Evolutionary conservation across 257 asterid species (phyloP).

Genomic region (Perilla frutescens): DNA sequence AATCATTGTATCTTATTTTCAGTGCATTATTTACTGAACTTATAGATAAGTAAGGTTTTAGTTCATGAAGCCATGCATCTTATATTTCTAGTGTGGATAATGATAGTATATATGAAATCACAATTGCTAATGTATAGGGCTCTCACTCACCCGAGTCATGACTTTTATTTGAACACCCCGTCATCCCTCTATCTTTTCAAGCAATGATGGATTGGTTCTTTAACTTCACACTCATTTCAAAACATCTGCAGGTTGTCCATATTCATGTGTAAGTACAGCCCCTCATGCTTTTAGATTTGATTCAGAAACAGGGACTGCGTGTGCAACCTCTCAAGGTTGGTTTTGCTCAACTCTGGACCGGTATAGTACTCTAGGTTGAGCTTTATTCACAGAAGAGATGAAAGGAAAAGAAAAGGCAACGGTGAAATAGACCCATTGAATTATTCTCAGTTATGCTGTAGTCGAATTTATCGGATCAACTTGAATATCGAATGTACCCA

Average conservation of each 20-base stretch:
- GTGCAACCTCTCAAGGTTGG: conserved; percentile 80
- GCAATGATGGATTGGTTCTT: neutral
- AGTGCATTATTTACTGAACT: neutral
- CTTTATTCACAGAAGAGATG: neutral
- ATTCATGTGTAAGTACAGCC: conserved; percentile 81
- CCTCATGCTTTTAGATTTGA: conserved; percentile 79
- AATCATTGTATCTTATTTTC: neutral
- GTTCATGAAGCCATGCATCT: neutral
- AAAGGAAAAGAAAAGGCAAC: neutral
- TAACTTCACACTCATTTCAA: neutral
- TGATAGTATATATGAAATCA: neutral
- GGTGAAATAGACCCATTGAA: neutral
- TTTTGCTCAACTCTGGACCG: conserved; percentile 17
- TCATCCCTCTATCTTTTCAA: neutral
- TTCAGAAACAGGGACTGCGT: conserved; percentile 71
- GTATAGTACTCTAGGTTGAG: neutral
- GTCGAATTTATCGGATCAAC: neutral
- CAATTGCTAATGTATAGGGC: neutral
- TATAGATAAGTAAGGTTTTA: neutral
- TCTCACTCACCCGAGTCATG: neutral
- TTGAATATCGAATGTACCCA: neutral
- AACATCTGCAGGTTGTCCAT: conserved; percentile 75
- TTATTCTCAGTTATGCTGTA: neutral
- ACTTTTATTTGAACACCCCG: neutral
- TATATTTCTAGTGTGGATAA: neutral